Base-by-base conservation (phyloP, 208 protist genomes). In the Crithidia fasciculata region DNA sequence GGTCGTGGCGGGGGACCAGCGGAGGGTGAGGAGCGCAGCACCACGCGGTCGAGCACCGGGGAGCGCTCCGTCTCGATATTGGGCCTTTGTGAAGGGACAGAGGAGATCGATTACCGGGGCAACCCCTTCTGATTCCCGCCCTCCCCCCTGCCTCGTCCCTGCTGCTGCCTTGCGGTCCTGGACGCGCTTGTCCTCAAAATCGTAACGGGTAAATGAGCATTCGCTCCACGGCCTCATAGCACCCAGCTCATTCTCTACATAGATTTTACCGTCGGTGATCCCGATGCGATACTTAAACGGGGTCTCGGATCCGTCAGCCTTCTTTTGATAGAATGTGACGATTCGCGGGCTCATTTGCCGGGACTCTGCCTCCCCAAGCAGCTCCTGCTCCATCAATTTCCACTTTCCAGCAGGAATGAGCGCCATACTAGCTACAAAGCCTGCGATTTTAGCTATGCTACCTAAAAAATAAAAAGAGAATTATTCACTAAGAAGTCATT, bases 231-330 rank as follows among this genome's bases (percentile, higher is more conserved):
- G 45, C 45, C 12, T 49, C 45, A 49, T 49, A 8, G 45, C 12
- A 8, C 45, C 45, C 9, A 15, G 12, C 45, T 49, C 45, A 49
- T 49, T 13, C 12, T 49, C 45, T 0, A 49, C 12, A 13, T 49
- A 49, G 2, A 49, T 49, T 13, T 49, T 49, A 13, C 45, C 45
- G 45, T 49, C 12, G 12, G 45, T 70, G 72, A 72, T 75, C 3
- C 37, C 41, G 53, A 62, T 28, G 18, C 53, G 52, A 54, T 43
- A 37, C 60, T n/a, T 43, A 5, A 13, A 44, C 28, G 41, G 12
- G 12, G 45, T 49, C 45, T 49, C 45, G 2, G 45, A 49, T 49
- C 45, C 45, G 45, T 49, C 45, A 49, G 45, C 45, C 7, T 49
- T 49, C 12, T 49, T 49, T 15, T 49, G 45, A 49, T 49, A 49